Conservation (phyloP, 2,329 filamentous ascomycete genomes). For the Penicillium sp. region DNA sequence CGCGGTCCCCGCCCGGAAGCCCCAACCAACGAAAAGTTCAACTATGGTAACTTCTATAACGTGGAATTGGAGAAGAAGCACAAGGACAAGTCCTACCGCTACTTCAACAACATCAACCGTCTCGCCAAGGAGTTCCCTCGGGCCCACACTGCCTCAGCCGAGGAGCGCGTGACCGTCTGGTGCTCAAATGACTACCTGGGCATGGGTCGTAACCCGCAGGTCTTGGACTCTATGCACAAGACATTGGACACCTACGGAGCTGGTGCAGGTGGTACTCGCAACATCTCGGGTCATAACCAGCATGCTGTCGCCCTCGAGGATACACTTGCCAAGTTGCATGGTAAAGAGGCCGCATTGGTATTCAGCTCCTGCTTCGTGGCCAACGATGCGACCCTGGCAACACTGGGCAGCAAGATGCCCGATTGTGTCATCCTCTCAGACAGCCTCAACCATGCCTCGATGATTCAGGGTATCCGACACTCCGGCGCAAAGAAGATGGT, state of each 20-base stretch:
- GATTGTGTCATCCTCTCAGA: conserved; percentile 98
- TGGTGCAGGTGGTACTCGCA: conserved; percentile 90
- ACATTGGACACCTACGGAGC: conserved; percentile 93
- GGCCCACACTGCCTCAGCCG: conserved; percentile 79
- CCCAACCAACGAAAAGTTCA: conserved; percentile 61
- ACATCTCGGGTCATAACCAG: conserved; percentile 96
- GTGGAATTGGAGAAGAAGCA: conserved; percentile 95
- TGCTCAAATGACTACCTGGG: conserved; percentile 99
- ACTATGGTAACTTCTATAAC: conserved; percentile 88
- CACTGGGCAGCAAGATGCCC: conserved; percentile 92
- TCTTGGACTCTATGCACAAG: conserved; percentile 88
- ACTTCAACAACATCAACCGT: conserved; percentile 99
- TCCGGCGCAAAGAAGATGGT: conserved; percentile 96
- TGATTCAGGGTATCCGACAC: conserved; percentile 98
- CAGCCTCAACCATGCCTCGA: conserved; percentile 94
- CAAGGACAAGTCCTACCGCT: conserved; percentile 99
- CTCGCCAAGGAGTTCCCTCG: conserved; percentile 93
- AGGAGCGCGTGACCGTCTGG: conserved; percentile 93
- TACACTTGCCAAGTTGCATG: conserved; percentile 80
- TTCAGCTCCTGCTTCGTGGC: conserved; percentile 98
- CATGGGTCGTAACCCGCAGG: conserved; percentile 88
- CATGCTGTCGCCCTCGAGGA: conserved; percentile 83
- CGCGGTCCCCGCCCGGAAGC: conserved; percentile 49
- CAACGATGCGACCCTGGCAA: conserved; percentile 94
- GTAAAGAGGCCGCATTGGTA: conserved; percentile 87